phyloP scores from a whole-genome alignment of 2,329 filamentous ascomycete genomes.

The Stenocarpella maydis region DNA sequence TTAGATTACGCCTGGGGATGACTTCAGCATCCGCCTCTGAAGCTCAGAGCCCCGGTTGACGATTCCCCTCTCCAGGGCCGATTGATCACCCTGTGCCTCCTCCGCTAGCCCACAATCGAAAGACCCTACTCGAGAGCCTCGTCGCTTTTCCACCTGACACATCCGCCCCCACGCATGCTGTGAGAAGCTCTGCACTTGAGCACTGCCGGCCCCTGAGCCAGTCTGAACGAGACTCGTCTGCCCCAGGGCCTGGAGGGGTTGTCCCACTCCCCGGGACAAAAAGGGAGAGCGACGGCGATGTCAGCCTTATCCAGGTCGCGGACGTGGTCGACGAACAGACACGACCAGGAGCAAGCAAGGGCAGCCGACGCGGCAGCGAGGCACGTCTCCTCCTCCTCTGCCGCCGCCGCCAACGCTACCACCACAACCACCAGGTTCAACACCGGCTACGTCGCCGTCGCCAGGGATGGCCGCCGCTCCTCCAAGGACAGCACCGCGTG shows the following conservation, averaged over 20 bases:
- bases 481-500: constrained; percentile 10
- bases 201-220: not conserved
- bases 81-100: not conserved
- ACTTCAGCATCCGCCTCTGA: constrained; percentile 4
- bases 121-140: not conserved
- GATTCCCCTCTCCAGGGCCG: constrained; percentile 2
- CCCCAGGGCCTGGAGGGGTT: constrained; percentile 18
- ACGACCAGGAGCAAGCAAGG: constrained; percentile 21
- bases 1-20: constrained; percentile 3
- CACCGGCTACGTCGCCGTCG: constrained; percentile 15
- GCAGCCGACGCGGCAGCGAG: constrained; percentile 1
- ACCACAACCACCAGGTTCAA: constrained; percentile 10
- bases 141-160: not conserved
- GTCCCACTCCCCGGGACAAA: constrained; percentile 9
- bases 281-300: constrained; percentile 19
- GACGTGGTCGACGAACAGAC: constrained; percentile 35
- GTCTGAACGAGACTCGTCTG: constrained; percentile 4
- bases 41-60: not conserved
- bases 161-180: not conserved
- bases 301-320: constrained; percentile 33
- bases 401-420: constrained; percentile 9
- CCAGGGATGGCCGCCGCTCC: constrained; percentile 6
- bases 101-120: not conserved
- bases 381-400: constrained; percentile 12
- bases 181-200: constrained; percentile 3